Evolutionary conservation across 2,329 filamentous ascomycete species (phyloP), one percentile per base, ranked within the genome.

Genomic region (Penicillium sp.): DNA sequence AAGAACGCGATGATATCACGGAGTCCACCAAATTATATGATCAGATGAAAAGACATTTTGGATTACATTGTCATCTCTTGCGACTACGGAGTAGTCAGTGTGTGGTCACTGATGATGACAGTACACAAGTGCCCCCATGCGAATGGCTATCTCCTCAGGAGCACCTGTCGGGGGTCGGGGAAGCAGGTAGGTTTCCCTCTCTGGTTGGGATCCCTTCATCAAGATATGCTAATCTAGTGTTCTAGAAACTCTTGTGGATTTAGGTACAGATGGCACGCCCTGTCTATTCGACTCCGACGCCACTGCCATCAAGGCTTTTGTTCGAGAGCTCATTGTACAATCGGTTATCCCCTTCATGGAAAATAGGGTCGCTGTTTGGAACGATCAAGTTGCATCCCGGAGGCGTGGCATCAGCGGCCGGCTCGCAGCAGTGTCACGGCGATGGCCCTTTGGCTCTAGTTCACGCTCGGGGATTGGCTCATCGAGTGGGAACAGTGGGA

Each of bases 11-110:
- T 68, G 92, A 99, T 70, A 96, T 97, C 57, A 85, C 86, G 33
- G 89, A 92, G 74, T 96, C 92, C 11, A 93, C 93, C 73, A 85
- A 87, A 16, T 80, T 97, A 24, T 99, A 96, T 73, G 94, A 99
- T 65, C 91, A 97, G 73, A 99, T 99, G 95, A 99, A 97, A 75
- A 87, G 94, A n/a, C 91, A 97, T 75, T 91, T 99, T 60, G 94
- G 94, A 1, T 79, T 97, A 44, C 92, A 99, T 74, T 99, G 94
- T 70, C 94, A 99, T 74, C 81, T 99, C 10, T 80, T 99, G 29
- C 82, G 95, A 59, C 78, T 99, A 47, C 85, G 93, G 63, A 95
- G 91, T 66, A 89, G 86, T 33, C 89, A 92, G 69, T 93, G 91
- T 71, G 87, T 91, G 31, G 86, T 92, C 59, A 92, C 91, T 1